phyloP scores from a whole-genome alignment of 768 basidiomycete genomes.

The Suillus plorans region DNA sequence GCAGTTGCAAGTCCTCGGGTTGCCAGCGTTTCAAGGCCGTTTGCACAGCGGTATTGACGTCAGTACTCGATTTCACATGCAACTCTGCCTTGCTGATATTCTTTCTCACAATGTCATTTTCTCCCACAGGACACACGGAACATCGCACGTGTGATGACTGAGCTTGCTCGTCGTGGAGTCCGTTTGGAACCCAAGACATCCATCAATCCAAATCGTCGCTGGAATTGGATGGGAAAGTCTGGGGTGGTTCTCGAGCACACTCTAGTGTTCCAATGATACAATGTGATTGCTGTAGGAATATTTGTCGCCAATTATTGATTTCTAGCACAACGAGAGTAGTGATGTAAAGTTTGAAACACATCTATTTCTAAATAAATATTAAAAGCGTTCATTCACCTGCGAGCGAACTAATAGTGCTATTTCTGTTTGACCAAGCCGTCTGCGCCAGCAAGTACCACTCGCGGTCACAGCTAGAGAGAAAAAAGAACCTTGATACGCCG shows the following conservation, averaged over 20 bases:
- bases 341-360: neutral
- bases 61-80: conserved; percentile 34
- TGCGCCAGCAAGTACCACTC: conserved; percentile 8
- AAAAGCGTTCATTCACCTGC: conserved; percentile 3
- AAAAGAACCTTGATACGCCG: conserved; percentile 9
- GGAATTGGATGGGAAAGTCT: conserved; percentile 84
- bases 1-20: conserved; percentile 71
- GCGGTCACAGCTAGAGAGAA: conserved; percentile 4
- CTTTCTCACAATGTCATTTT: conserved; percentile 6
- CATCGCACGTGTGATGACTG: conserved; percentile 75
- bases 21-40: conserved; percentile 79
- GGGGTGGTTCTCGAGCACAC: conserved; percentile 61
- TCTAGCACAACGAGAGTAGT: neutral
- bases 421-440: conserved; percentile 11
- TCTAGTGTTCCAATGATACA: conserved; percentile 17
- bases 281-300: neutral
- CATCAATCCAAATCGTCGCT: conserved; percentile 65
- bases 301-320: neutral
- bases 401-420: conserved; percentile 15
- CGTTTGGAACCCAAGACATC: conserved; percentile 70
- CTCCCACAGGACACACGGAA: conserved; percentile 80
- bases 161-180: conserved; percentile 71
- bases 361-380: conserved; percentile 13
- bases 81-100: conserved; percentile 9
- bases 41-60: conserved; percentile 91